Percentiles rank a stretch among this genome's conserved stretches.
phyloP scores from a whole-genome alignment of 306 rosid species.

The Luffa aegyptiaca region DNA sequence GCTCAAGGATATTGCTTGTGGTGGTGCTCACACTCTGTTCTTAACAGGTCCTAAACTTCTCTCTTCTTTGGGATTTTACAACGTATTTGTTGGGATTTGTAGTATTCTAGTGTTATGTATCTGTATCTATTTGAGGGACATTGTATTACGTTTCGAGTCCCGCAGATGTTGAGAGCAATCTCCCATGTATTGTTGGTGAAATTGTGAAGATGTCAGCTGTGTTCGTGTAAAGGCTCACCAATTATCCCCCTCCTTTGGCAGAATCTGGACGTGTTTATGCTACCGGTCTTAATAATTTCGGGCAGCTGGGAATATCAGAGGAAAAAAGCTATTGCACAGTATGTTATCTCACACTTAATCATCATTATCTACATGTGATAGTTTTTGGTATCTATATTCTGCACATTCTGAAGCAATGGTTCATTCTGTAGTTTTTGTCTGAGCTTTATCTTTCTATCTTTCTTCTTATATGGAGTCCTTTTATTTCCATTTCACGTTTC shows the following conservation, averaged over 20 bases:
- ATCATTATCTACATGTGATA: neutral
- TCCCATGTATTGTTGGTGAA: conserved; percentile 1
- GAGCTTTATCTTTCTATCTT: neutral
- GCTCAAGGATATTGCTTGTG: conserved; percentile 63
- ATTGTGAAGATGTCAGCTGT: conserved; percentile 28
- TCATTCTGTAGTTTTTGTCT: neutral
- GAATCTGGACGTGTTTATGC: conserved; percentile 66
- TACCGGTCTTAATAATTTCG: conserved; percentile 85
- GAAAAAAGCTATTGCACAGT: conserved; percentile 39
- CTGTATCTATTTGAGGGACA: conserved; percentile 4
- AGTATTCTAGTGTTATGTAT: neutral
- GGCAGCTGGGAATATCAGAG: conserved; percentile 68
- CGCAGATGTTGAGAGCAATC: neutral
- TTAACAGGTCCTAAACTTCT: conserved; percentile 42
- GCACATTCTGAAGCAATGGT: neutral
- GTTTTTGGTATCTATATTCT: neutral
- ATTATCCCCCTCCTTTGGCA: conserved; percentile 39
- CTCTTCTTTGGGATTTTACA: neutral
- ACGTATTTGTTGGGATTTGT: neutral
- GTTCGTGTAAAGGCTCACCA: conserved; percentile 33
- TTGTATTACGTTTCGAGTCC: conserved; percentile 1
- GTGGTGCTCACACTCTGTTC: conserved; percentile 96
- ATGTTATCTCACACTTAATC: conserved; percentile 18
- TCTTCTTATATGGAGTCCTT: neutral
- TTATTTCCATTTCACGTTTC: neutral